Percentiles rank a stretch among this genome's conserved stretches.
Conservation (phyloP, 495 filamentous ascomycete species). For the Xylaria scruposa region DNA sequence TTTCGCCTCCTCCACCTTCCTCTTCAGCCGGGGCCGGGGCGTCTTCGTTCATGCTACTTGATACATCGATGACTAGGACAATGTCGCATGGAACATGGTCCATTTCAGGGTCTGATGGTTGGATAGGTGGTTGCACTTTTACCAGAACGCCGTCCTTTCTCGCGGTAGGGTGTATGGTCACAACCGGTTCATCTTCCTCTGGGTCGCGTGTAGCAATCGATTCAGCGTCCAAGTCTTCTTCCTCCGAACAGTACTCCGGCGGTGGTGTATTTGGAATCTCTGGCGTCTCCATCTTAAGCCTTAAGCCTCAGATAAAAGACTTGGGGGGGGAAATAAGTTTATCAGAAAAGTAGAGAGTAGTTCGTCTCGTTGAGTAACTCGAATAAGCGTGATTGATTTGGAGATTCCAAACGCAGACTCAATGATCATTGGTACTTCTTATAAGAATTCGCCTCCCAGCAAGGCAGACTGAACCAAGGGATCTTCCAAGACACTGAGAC, state of each 20-base stretch:
- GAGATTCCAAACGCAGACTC: not conserved
- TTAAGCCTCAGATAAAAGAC: not conserved
- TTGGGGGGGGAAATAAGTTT: too few relatives aligned
- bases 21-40: slow-evolving; percentile 43
- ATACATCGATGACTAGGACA: slow-evolving; percentile 56
- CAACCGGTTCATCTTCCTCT: slow-evolving; percentile 15
- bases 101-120: slow-evolving; percentile 30
- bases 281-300: not conserved
- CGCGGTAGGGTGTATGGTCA: slow-evolving; percentile 43
- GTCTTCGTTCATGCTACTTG: slow-evolving; percentile 47
- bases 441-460: not conserved
- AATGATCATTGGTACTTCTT: not conserved
- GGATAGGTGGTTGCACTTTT: slow-evolving; percentile 44
- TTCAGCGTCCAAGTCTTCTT: not conserved
- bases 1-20: slow-evolving; percentile 33
- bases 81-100: slow-evolving; percentile 52
- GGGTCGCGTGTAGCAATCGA: not conserved
- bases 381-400: not conserved
- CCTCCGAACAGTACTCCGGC: not conserved
- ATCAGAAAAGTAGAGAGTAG: not conserved
- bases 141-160: slow-evolving; percentile 44
- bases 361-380: not conserved
- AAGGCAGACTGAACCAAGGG: slow-evolving; percentile 7
- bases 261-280: not conserved
- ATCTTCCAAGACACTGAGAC: not conserved